Evolutionary conservation across 2,329 filamentous ascomycete genomes (phyloP).

Genomic region (Penicillium sp.): DNA sequence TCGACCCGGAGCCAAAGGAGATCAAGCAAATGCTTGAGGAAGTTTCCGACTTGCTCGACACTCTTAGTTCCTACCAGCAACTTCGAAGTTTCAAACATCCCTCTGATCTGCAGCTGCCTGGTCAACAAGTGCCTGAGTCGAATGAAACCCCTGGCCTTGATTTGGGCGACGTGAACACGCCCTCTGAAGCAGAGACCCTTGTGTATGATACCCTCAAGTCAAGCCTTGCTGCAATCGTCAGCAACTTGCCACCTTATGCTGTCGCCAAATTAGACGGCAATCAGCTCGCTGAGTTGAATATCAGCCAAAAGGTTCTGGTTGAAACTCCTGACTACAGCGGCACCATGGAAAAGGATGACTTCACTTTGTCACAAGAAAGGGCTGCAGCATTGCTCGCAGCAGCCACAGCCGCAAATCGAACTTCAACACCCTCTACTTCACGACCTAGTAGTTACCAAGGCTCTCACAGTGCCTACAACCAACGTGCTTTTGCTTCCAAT

Average conservation of each 20-base stretch:
- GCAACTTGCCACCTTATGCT: slow-evolving; percentile 76
- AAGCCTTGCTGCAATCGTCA: slow-evolving; percentile 71
- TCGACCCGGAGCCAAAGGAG: slow-evolving; percentile 45
- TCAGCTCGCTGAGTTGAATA: slow-evolving; percentile 76
- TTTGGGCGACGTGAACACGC: slow-evolving; percentile 49
- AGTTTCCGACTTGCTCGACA: slow-evolving; percentile 61
- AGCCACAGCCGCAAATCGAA: slow-evolving; percentile 32
- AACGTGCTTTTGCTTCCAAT: slow-evolving; percentile 35
- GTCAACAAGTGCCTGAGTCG: slow-evolving; percentile 34
- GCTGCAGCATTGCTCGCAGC: slow-evolving; percentile 35
- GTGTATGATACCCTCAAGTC: slow-evolving; percentile 73
- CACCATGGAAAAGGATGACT: slow-evolving; percentile 80
- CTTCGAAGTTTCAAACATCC: slow-evolving; percentile 54
- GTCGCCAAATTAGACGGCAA: slow-evolving; percentile 85
- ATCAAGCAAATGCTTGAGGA: slow-evolving; percentile 55
- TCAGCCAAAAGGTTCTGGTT: slow-evolving; percentile 75
- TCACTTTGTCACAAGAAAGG: slow-evolving; percentile 53
- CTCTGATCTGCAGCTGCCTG: slow-evolving; percentile 1
- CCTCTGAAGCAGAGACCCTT: slow-evolving; percentile 56
- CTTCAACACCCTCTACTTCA: slow-evolving; percentile 36
- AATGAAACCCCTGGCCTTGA: slow-evolving; percentile 26
- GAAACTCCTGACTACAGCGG: slow-evolving; percentile 73
- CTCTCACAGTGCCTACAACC: slow-evolving; percentile 34
- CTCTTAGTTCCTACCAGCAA: slow-evolving; percentile 61
- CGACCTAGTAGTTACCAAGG: slow-evolving; percentile 34